Evolutionary conservation across 2,329 filamentous ascomycete genomes (phyloP), one percentile per base, ranked within the genome.

Genomic region (Hymenotorrendiella dingleyae): DNA sequence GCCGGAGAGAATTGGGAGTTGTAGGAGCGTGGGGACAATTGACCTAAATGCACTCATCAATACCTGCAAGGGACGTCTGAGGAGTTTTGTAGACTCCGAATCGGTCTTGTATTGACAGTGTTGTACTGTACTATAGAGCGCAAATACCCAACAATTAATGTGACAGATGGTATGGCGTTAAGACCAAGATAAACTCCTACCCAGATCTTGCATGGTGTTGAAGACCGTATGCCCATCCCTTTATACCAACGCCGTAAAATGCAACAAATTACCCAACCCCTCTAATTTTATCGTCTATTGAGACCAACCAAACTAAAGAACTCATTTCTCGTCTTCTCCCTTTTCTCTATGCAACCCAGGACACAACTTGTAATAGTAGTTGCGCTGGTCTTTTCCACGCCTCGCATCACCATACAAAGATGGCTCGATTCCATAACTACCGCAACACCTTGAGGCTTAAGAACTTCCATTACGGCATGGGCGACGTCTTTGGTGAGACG

Each of bases 391-490:
- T 98, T 96, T 63, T 96, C 80, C 8, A 98, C 91, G n/a, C 93
- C 93, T 35, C 93, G 80, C 90, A 96, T 97, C 12, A 95, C 89
- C 91, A 97, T 98, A 72, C 93, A 98, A 35, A 97, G 71, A 67
- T 98, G 93, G 59, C 81, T 90, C 11, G 87, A 94, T 62, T 98
- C 93, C 84, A 98, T 95, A 46, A 98, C 91, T 2, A 98, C 93
- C 16, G 87, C 91, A 2, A 98, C 91, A 35, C 93, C 93, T 61
- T 94, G 88, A 2, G 93, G 93, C 63, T 94, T 85, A 36, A 98
- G 74, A 10, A 97, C 82, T 60, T 97, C 90, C 62, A 89, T 89
- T 49, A 98, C 84, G 12, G 93, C 91, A 49, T 95, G 79, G 16
- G 93, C 93, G 11, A 98, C 90, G 64, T 98, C 90, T 64, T 94